phyloP scores from a whole-genome alignment of 768 basidiomycete genomes.

The Amanita pallidorosea region DNA sequence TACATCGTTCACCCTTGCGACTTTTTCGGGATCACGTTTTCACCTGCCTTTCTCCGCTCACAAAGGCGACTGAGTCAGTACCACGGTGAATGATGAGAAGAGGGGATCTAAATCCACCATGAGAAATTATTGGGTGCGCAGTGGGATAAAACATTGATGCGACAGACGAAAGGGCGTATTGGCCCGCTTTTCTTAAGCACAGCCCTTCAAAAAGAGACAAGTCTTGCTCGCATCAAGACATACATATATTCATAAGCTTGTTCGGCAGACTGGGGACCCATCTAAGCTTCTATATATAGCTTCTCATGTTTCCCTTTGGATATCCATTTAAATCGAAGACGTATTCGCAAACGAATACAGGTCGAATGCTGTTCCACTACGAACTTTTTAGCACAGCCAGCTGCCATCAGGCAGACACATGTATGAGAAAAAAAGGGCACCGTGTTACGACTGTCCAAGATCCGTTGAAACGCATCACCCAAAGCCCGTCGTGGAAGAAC shows the following conservation, averaged over 20 bases:
- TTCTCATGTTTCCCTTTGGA: neutral
- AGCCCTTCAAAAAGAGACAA: neutral
- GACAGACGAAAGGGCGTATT: neutral
- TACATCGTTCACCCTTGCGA: neutral
- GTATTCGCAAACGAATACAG: neutral
- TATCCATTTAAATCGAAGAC: neutral
- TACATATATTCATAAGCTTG: neutral
- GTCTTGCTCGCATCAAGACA: neutral
- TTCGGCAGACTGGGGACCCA: neutral
- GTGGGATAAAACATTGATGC: neutral
- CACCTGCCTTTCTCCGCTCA: neutral
- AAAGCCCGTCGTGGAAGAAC: neutral
- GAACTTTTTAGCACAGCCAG: no score
- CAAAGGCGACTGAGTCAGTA: neutral
- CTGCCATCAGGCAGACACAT: neutral
- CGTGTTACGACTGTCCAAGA: neutral
- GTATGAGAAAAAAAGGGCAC: constrained; percentile 3
- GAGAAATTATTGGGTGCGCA: neutral
- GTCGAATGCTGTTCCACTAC: neutral
- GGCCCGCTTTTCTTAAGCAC: neutral
- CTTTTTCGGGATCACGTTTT: neutral
- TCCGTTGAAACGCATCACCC: neutral
- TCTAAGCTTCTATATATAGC: neutral
- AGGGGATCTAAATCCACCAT: neutral
- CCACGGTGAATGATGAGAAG: neutral